Evolutionary conservation across 495 filamentous ascomycete species (phyloP).

Genomic region (Penicillium daleae): DNA sequence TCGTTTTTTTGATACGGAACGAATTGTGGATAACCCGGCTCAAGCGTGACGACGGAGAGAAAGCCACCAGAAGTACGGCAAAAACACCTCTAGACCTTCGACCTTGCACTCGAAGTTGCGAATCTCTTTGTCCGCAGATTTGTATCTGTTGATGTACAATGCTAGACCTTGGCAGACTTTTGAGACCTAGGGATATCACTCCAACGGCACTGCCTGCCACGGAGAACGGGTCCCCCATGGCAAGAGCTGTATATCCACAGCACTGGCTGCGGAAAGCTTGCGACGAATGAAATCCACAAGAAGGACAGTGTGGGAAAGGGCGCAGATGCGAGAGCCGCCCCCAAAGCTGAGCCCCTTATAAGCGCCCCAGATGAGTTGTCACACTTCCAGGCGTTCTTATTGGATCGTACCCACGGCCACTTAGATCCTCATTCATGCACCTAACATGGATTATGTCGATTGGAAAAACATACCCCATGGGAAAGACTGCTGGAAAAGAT

Average conservation of each 20-base stretch:
- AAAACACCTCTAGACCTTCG: neutral
- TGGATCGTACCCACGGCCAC: neutral
- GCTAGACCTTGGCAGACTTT: slow-evolving; percentile 2
- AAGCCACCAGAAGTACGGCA: neutral
- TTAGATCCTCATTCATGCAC: neutral
- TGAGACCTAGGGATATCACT: neutral
- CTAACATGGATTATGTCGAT: neutral
- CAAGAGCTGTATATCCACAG: no score
- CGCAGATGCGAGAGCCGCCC: neutral
- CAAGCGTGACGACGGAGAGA: neutral
- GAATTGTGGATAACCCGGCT: neutral
- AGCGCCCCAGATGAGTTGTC: neutral
- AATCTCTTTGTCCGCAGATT: neutral
- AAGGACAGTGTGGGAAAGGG: neutral
- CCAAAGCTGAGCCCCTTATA: neutral
- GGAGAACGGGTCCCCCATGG: neutral
- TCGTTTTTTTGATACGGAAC: neutral
- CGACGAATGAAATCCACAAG: neutral
- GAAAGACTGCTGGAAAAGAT: neutral
- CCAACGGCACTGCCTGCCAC: slow-evolving; percentile 2
- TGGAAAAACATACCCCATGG: neutral
- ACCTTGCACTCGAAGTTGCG: neutral
- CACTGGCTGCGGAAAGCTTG: neutral
- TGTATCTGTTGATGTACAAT: neutral
- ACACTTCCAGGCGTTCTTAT: neutral